Percentiles rank a stretch among this genome's conserved stretches.
Conservation (phyloP, 1,139 yeast species). For the Blastobotrys arbuscula region DNA sequence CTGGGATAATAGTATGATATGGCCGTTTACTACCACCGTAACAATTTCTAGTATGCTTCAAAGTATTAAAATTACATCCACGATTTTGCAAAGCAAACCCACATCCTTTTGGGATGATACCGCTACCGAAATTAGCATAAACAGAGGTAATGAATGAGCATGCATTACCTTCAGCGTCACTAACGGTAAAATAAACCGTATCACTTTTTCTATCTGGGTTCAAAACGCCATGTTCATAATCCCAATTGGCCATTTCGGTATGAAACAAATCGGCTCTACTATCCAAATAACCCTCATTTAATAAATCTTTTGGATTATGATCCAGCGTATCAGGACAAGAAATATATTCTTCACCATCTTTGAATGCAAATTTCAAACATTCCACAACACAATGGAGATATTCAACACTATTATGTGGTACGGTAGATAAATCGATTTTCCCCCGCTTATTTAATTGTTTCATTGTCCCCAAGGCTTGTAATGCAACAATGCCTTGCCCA, state of each 20-base stretch:
- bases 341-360: conserved; percentile 71
- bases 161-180: conserved; percentile 71
- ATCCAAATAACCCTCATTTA: conserved; percentile 41
- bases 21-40: conserved; percentile 70
- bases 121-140: conserved; percentile 66
- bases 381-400: conserved; percentile 67
- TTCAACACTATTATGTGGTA: conserved; percentile 65
- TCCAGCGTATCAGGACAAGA: conserved; percentile 43
- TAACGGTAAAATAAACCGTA: conserved; percentile 67
- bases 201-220: conserved; percentile 62
- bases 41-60: conserved; percentile 52
- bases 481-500: conserved; percentile 73
- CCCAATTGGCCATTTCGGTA: conserved; percentile 38
- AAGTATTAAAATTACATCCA: conserved; percentile 68
- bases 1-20: conserved; percentile 82
- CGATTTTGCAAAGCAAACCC: conserved; percentile 76
- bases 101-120: conserved; percentile 57
- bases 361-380: conserved; percentile 64
- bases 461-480: conserved; percentile 62
- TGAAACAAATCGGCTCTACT: conserved; percentile 47
- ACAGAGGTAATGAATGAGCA: conserved; percentile 78
- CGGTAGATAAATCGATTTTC: conserved; percentile 39
- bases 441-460: conserved; percentile 45
- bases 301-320: conserved; percentile 38
- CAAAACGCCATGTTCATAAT: conserved; percentile 52